phyloP scores from a whole-genome alignment of 805 yeast species.

The Yarrowia keelungensis region DNA sequence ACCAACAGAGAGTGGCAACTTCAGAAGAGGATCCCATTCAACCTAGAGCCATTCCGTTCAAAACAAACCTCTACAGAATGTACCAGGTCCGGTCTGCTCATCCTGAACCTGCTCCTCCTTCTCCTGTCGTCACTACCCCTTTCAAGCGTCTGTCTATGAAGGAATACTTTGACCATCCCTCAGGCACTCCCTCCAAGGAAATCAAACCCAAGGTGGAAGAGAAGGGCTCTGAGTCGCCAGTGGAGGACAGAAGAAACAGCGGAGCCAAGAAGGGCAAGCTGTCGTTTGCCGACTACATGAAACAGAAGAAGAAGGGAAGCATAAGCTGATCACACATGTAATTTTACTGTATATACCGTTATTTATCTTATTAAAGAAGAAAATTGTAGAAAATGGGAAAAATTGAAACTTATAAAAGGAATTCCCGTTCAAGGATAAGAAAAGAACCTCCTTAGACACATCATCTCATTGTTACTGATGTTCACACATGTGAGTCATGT shows the following conservation, averaged over 20 bases:
- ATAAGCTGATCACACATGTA: background rate
- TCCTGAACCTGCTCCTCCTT: constrained; percentile 12
- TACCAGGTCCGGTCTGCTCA: constrained; percentile 9
- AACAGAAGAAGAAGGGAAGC: constrained; percentile 24
- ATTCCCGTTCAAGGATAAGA: no score
- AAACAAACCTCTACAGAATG: constrained; percentile 16
- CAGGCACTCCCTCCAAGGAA: constrained; percentile 19
- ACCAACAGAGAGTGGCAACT: background rate
- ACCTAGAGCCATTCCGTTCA: constrained; percentile 24
- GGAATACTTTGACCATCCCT: constrained; percentile 22
- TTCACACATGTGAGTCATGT: no score
- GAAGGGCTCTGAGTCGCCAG: constrained; percentile 9
- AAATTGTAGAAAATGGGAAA: background rate
- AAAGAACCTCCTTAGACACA: no score
- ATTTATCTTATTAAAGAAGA: background rate
- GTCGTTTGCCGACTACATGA: constrained; percentile 35
- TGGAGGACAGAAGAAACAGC: constrained; percentile 16
- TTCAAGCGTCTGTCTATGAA: constrained; percentile 25
- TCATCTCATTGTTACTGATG: no score
- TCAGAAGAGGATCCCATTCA: constrained; percentile 19
- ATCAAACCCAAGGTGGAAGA: constrained; percentile 28
- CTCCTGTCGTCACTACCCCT: constrained; percentile 10
- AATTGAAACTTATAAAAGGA: no score
- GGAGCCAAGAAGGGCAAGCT: constrained; percentile 36
- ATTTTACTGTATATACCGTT: constrained; percentile 17